phyloP scores from a whole-genome alignment of 306 rosid species.

The Clitoria ternatea region DNA sequence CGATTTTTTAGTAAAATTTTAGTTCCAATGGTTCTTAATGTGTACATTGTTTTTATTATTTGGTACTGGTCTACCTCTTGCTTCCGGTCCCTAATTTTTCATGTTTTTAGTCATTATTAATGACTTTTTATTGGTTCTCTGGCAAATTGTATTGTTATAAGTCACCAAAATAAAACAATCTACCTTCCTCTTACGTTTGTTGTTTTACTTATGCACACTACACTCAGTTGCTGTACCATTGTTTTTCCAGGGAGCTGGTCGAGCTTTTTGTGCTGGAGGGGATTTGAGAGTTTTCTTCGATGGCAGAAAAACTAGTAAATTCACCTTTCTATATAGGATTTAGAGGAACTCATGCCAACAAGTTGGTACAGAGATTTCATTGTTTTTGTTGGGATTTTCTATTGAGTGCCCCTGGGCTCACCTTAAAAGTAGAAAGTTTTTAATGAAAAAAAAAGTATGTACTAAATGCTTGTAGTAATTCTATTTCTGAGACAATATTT shows the following conservation, averaged over 20 bases:
- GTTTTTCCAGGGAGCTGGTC: slow-evolving; percentile 70
- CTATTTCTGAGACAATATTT: no score
- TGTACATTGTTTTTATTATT: no score
- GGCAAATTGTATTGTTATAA: not conserved
- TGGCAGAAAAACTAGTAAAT: slow-evolving; percentile 64
- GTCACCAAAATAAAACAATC: not conserved
- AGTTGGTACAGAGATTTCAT: not conserved
- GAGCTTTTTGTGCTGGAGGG: slow-evolving; percentile 95
- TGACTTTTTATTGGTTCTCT: not conserved
- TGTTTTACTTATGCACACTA: not conserved
- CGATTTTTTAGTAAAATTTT: no score
- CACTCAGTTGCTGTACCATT: not conserved
- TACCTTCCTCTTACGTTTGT: not conserved
- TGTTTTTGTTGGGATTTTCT: not conserved
- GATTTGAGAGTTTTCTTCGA: slow-evolving; percentile 87
- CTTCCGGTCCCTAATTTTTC: no score
- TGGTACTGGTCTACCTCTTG: no score
- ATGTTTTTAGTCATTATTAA: not conserved
- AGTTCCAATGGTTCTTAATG: no score
- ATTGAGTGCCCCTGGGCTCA: no score
- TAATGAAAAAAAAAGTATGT: no score
- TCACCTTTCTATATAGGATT: not conserved
- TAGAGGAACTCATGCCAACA: not conserved
- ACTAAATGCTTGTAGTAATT: no score
- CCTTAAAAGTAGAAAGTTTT: no score